phyloP scores from a whole-genome alignment of 768 basidiomycete genomes.

The Hericium rajendrae region DNA sequence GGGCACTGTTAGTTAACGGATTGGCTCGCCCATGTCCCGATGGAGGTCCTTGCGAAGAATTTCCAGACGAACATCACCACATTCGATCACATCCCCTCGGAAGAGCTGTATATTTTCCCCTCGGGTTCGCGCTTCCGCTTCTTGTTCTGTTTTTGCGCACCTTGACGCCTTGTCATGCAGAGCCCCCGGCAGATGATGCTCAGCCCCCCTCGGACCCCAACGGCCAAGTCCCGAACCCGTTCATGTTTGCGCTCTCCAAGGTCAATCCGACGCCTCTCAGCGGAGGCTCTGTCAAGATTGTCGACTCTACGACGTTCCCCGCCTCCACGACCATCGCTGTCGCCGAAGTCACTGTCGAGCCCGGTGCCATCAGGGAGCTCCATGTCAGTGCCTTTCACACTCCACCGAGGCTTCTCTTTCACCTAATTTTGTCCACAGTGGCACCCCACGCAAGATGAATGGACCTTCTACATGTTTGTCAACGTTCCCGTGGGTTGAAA shows the following conservation, averaged over 20 bases:
- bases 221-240: conserved; percentile 35
- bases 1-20: conserved; percentile 19
- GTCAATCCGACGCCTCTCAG: conserved; percentile 31
- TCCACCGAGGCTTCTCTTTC: not conserved
- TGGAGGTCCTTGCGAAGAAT: conserved; percentile 29
- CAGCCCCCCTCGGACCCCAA: conserved; percentile 31
- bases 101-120: conserved; percentile 24
- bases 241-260: conserved; percentile 38
- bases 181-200: conserved; percentile 21
- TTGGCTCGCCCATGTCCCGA: conserved; percentile 24
- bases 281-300: conserved; percentile 31
- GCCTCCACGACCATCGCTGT: conserved; percentile 43
- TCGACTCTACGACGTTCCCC: conserved; percentile 43
- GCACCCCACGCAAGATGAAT: conserved; percentile 64
- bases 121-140: conserved; percentile 8
- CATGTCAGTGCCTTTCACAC: conserved; percentile 30
- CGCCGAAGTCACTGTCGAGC: conserved; percentile 49
- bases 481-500: no score
- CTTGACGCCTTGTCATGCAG: conserved; percentile 8
- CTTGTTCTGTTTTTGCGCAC: not conserved
- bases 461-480: conserved; percentile 45
- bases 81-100: conserved; percentile 22
- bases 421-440: conserved; percentile 30
- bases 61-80: conserved; percentile 21
- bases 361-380: conserved; percentile 50